A percentile compares a stretch with the other conserved stretches of the same genome.
Conservation (phyloP, 345 rosid species). For the Heritiera littoralis region DNA sequence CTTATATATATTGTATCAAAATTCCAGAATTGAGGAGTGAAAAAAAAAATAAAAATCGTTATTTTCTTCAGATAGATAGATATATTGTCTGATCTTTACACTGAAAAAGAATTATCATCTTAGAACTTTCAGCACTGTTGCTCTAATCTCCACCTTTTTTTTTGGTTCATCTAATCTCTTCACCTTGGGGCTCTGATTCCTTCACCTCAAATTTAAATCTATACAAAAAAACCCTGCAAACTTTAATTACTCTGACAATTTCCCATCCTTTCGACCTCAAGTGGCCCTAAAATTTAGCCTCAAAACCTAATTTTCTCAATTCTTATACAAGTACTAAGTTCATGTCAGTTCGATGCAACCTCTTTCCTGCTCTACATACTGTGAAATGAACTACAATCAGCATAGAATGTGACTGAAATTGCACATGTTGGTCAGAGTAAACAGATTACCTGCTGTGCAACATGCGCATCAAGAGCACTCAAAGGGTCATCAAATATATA, state of each 20-base stretch:
- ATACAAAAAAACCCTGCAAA: not conserved
- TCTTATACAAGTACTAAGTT: not conserved
- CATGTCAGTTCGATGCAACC: not conserved
- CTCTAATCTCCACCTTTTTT: not conserved
- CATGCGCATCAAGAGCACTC: slow-evolving; percentile 96
- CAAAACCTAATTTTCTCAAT: not conserved
- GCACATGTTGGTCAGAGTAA: slow-evolving; percentile 1
- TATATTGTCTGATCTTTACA: not conserved
- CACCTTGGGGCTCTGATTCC: not conserved
- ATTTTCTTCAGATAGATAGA: no score
- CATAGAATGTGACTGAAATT: not conserved
- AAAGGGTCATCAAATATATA: slow-evolving; percentile 97
- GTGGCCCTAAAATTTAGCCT: not conserved
- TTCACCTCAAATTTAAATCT: not conserved
- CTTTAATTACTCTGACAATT: not conserved
- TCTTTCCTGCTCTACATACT: not conserved
- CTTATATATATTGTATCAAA: no score
- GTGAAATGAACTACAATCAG: not conserved
- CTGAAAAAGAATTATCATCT: not conserved
- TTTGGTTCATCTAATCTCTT: not conserved
- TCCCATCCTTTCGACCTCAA: slow-evolving; percentile 4
- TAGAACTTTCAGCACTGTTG: not conserved
- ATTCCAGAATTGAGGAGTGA: no score
- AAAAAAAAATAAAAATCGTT: no score
- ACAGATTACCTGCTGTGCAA: slow-evolving; percentile 71